Conservation (phyloP, 1,284 basidiomycete genomes). For the Stygiomarasmius scandens region DNA sequence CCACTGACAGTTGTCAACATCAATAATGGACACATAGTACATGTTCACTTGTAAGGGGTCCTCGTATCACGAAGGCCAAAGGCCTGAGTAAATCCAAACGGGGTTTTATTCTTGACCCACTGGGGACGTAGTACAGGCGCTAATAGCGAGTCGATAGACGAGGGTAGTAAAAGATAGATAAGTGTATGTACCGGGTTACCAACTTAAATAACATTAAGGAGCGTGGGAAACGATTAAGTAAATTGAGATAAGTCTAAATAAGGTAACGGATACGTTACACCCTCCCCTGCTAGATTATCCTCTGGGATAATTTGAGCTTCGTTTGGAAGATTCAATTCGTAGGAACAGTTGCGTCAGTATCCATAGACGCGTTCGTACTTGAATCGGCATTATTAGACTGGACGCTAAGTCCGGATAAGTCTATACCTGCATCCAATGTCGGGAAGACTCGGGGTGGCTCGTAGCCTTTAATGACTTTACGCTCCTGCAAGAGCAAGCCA, state of each 20-base stretch:
- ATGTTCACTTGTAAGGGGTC: too few species aligned
- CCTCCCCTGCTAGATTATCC: constrained; percentile 9
- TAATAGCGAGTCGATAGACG: neutral
- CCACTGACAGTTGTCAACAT: too few species aligned
- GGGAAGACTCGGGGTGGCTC: neutral
- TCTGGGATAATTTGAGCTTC: constrained; percentile 1
- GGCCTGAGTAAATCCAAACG: neutral
- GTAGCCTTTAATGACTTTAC: neutral
- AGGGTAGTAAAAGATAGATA: neutral
- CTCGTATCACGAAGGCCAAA: too few species aligned
- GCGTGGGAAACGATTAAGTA: neutral
- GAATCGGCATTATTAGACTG: neutral
- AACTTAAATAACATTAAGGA: neutral
- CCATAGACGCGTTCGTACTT: neutral
- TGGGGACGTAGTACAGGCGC: neutral
- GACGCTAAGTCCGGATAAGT: neutral
- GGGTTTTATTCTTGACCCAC: neutral
- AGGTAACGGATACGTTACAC: constrained; percentile 6
- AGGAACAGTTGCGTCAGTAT: neutral
- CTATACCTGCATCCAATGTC: neutral
- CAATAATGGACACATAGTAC: too few species aligned
- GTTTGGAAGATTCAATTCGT: neutral
- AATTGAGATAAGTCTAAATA: neutral
- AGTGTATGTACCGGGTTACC: neutral
- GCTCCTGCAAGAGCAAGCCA: neutral